These are phyloP conservation scores for Glycyrrhiza uralensis DNA, from an alignment of 306 rosid genomes.

Conservation along the genomic window DNA sequence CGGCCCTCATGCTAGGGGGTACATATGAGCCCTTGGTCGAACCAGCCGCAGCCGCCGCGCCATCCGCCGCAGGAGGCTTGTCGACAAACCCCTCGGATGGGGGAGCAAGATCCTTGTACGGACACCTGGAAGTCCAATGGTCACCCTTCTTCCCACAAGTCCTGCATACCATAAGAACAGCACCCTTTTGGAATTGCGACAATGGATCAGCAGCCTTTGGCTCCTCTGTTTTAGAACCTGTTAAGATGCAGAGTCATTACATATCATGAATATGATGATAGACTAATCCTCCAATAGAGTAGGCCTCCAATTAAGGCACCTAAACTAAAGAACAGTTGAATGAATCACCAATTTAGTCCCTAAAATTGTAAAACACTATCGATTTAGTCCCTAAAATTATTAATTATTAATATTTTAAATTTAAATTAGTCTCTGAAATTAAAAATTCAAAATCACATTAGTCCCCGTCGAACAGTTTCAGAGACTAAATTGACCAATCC, in stretches of 20 bases:
- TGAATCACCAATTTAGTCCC: too few relatives aligned
- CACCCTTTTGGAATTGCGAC: slow-evolving; percentile 56
- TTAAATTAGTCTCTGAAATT: too few relatives aligned
- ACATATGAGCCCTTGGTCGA: slow-evolving; percentile 66
- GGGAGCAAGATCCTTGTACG: slow-evolving; percentile 82
- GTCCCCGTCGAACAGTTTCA: too few relatives aligned
- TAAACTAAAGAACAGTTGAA: too few relatives aligned
- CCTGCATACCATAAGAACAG: slow-evolving; percentile 90
- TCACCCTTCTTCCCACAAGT: slow-evolving; percentile 96
- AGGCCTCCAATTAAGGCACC: neutral
- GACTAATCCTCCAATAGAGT: neutral
- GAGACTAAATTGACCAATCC: too few relatives aligned
- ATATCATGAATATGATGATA: neutral
- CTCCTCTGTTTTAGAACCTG: slow-evolving; percentile 80
- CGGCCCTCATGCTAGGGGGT: slow-evolving; percentile 79
- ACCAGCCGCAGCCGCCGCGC: slow-evolving; percentile 36
- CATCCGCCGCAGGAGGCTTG: slow-evolving; percentile 55
- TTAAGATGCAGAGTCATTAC: slow-evolving; percentile 8
- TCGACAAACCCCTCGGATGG: slow-evolving; percentile 57
- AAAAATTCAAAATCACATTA: too few relatives aligned
- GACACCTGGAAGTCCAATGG: slow-evolving; percentile 96
- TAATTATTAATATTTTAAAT: too few relatives aligned
- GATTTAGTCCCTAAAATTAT: too few relatives aligned
- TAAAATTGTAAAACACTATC: too few relatives aligned
- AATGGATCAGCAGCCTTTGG: slow-evolving; percentile 57